Conservation (phyloP, 2,329 filamentous ascomycete genomes). For the Aspergillus chevalieri region DNA sequence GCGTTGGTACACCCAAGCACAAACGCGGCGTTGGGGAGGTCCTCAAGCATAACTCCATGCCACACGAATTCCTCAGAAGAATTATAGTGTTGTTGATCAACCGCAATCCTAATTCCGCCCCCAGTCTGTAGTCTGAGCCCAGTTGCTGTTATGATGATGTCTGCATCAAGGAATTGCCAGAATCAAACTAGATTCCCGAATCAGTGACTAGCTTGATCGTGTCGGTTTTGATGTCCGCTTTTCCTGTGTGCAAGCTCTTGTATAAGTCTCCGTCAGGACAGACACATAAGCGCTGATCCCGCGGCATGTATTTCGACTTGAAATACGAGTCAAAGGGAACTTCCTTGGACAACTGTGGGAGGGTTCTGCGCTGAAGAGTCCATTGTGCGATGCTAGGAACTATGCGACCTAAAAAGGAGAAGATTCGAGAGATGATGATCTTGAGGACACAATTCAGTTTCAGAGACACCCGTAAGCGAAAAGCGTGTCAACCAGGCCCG, state of each 20-base stretch:
- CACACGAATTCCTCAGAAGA: too few species aligned
- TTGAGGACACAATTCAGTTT: slow-evolving; percentile 37
- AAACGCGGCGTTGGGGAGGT: too few species aligned
- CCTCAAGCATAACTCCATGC: too few species aligned
- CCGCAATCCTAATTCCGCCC: too few species aligned
- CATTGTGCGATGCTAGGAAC: slow-evolving; percentile 40
- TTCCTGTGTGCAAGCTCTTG: slow-evolving; percentile 28
- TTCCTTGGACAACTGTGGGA: slow-evolving; percentile 44
- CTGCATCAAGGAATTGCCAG: too few species aligned
- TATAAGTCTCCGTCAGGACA: slow-evolving; percentile 54
- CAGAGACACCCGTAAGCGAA: slow-evolving; percentile 40
- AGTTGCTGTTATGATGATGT: too few species aligned
- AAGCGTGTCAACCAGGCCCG: slow-evolving; percentile 3
- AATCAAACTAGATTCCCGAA: too few species aligned
- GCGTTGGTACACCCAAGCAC: too few species aligned
- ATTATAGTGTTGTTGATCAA: too few species aligned
- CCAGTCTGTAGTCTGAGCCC: too few species aligned
- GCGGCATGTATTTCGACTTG: slow-evolving; percentile 55
- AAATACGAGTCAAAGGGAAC: slow-evolving; percentile 55
- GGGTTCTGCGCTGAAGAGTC: slow-evolving; percentile 40
- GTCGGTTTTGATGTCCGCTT: too few species aligned
- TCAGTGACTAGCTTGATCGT: too few species aligned
- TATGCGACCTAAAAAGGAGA: slow-evolving; percentile 24
- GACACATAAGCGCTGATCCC: slow-evolving; percentile 67
- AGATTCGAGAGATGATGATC: slow-evolving; percentile 37